These are phyloP conservation scores for Pythium plurisporium DNA, from an alignment of 352 stramenopile species.

Conservation along the genomic window DNA sequence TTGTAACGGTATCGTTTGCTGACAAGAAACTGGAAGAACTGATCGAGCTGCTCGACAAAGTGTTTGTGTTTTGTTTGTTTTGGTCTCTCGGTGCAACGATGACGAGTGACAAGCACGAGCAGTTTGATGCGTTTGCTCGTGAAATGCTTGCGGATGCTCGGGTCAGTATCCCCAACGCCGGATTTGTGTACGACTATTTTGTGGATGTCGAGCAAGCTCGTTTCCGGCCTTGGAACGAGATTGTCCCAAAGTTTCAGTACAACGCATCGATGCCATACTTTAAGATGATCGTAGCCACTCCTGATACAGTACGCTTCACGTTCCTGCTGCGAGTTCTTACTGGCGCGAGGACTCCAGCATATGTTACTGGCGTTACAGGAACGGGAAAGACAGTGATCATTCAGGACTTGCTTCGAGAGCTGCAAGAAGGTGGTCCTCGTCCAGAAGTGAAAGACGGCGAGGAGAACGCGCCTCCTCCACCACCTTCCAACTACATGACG, in stretches of 20 bases:
- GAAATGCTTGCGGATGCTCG: conserved; percentile 23
- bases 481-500: conserved; percentile 56
- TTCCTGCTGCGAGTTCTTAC: conserved; percentile 33
- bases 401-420: conserved; percentile 44
- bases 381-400: conserved; percentile 79
- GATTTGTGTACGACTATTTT: conserved; percentile 70
- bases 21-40: conserved; percentile 19
- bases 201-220: conserved; percentile 34
- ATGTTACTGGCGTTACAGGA: conserved; percentile 72
- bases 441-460: conserved; percentile 16
- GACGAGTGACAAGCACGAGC: conserved; percentile 41
- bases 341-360: conserved; percentile 49
- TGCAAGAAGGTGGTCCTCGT: conserved; percentile 20
- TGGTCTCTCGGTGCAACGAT: conserved; percentile 79
- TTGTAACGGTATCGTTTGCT: conserved; percentile 5
- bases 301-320: conserved; percentile 44
- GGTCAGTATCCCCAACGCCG: conserved; percentile 34
- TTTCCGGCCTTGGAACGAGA: conserved; percentile 33
- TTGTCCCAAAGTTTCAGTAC: conserved; percentile 41
- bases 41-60: conserved; percentile 28
- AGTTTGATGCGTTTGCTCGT: conserved; percentile 64
- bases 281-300: conserved; percentile 53
- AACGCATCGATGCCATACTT: conserved; percentile 40
- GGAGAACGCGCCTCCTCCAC: conserved; percentile 9
- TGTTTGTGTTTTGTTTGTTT: conserved; percentile 77